These are phyloP conservation scores for Babjeviella inositovora DNA, from an alignment of 805 yeast species.

Conservation along the genomic window DNA sequence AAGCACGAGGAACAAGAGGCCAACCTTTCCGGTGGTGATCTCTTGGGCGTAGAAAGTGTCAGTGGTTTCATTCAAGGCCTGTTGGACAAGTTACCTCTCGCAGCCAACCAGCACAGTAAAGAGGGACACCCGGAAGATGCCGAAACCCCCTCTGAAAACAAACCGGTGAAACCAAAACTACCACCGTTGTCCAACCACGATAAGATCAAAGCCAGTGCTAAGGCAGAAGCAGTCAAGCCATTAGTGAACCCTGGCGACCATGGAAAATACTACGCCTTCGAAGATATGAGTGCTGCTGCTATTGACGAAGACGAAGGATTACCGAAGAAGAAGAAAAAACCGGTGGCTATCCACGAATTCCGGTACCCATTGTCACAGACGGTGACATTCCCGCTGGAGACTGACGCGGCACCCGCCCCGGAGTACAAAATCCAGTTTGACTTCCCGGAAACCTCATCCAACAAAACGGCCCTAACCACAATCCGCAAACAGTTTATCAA, in stretches of 20 bases:
- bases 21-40: not conserved
- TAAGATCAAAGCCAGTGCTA: too few relatives aligned
- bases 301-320: not conserved
- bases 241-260: too few relatives aligned
- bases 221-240: too few relatives aligned
- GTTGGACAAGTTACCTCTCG: not conserved
- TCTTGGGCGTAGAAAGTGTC: not conserved
- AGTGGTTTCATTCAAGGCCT: not conserved
- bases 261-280: too few relatives aligned
- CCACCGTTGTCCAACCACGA: too few relatives aligned
- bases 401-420: too few relatives aligned
- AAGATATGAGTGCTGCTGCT: too few relatives aligned
- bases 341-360: not conserved
- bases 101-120: not conserved
- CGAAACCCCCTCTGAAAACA: not conserved
- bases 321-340: not conserved
- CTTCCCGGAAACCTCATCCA: not conserved
- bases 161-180: not conserved
- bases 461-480: not conserved
- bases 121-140: not conserved
- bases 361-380: not conserved
- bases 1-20: constrained; percentile 1
- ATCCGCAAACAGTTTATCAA: constrained; percentile 8
- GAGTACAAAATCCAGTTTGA: constrained; percentile 1
- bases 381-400: not conserved